phyloP scores from a whole-genome alignment of 2,329 filamentous ascomycete species.

The Hypoxylon sp. region DNA sequence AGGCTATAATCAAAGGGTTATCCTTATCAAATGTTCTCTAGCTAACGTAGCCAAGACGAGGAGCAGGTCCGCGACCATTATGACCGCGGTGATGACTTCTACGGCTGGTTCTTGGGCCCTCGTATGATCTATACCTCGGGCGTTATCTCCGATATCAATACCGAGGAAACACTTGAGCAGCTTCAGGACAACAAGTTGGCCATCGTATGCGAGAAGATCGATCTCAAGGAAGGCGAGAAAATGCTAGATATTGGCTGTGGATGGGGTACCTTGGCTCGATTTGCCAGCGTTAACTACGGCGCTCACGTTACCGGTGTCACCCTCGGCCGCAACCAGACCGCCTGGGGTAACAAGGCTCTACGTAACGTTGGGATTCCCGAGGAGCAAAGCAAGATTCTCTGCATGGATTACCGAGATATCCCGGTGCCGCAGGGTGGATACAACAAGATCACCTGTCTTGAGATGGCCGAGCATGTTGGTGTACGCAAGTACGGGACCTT shows the following conservation, averaged over 20 bases:
- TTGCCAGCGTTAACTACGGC: slow-evolving; percentile 92
- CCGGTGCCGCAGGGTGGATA: slow-evolving; percentile 83
- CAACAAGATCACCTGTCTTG: slow-evolving; percentile 96
- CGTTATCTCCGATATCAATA: slow-evolving; percentile 88
- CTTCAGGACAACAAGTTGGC: slow-evolving; percentile 98
- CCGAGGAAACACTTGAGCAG: slow-evolving; percentile 92
- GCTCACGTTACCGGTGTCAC: slow-evolving; percentile 90
- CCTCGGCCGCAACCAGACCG: slow-evolving; percentile 94
- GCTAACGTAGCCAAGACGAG: slow-evolving; percentile 74
- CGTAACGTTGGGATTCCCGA: slow-evolving; percentile 86
- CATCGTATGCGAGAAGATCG: slow-evolving; percentile 96
- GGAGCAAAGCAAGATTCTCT: slow-evolving; percentile 91
- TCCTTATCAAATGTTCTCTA: neutral
- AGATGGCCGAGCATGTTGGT: slow-evolving; percentile 99
- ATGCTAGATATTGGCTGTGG: slow-evolving; percentile 97
- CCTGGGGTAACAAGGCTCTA: slow-evolving; percentile 94
- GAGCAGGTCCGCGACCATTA: slow-evolving; percentile 98
- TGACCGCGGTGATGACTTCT: slow-evolving; percentile 98
- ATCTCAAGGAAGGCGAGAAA: slow-evolving; percentile 82
- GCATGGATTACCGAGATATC: slow-evolving; percentile 97
- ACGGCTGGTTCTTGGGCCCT: slow-evolving; percentile 97
- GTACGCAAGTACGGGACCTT: slow-evolving; percentile 88
- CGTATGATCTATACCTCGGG: slow-evolving; percentile 99
- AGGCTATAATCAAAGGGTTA: slow-evolving; percentile 48
- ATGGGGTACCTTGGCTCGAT: slow-evolving; percentile 96